A percentile compares a stretch with the other conserved stretches of the same genome.
These are phyloP conservation scores for Saccharomyces uvarum DNA, from an alignment of 1,139 yeast genomes.

Conservation along the genomic window DNA sequence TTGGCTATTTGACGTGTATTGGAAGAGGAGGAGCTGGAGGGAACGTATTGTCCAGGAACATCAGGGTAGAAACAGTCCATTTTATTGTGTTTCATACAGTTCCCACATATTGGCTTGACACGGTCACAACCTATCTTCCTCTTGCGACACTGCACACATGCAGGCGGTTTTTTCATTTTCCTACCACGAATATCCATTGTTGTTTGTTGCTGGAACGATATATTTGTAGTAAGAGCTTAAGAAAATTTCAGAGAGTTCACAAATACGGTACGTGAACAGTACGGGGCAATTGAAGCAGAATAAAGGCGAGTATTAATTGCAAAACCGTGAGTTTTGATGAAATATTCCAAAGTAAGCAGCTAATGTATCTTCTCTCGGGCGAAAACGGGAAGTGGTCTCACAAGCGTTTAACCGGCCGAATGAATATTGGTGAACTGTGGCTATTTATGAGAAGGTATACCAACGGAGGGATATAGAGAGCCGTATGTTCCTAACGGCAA, in stretches of 20 bases:
- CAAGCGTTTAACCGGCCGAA: constrained; percentile 1
- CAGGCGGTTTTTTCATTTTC: constrained; percentile 29
- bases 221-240: neutral
- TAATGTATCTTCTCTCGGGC: neutral
- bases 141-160: constrained; percentile 44
- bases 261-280: neutral
- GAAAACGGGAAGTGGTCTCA: constrained; percentile 1
- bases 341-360: neutral
- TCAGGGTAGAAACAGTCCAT: constrained; percentile 26
- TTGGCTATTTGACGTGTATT: neutral
- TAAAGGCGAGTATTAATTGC: neutral
- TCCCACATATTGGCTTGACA: constrained; percentile 46
- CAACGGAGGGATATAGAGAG: neutral
- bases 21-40: neutral
- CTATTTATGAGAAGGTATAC: neutral
- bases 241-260: neutral
- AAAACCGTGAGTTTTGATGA: neutral
- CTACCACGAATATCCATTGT: constrained; percentile 22
- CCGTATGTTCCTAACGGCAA: neutral
- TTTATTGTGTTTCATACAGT: constrained; percentile 39
- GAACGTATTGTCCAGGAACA: constrained; percentile 14
- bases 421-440: neutral
- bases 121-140: constrained; percentile 54
- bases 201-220: neutral
- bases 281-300: neutral